Percentiles rank a stretch among this genome's conserved stretches.
phyloP scores from a whole-genome alignment of 108 stramenopile species.

The Nitzschia sp. region DNA sequence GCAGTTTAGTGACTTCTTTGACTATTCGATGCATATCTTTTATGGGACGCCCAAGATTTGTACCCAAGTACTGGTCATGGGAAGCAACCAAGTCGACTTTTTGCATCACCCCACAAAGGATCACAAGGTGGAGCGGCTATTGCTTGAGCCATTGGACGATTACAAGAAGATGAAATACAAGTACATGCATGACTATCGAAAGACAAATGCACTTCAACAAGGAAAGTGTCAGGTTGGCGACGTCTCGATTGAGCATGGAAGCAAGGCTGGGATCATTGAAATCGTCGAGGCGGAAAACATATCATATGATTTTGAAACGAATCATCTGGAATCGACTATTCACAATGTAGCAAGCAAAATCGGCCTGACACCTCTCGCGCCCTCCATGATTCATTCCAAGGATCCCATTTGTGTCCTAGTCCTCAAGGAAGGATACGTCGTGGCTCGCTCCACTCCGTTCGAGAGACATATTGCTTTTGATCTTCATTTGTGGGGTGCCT shows the following conservation, averaged over 20 bases:
- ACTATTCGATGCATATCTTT: slow-evolving; percentile 20
- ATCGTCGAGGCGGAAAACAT: slow-evolving; percentile 65
- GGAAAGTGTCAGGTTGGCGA: slow-evolving; percentile 20
- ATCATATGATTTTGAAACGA: slow-evolving; percentile 19
- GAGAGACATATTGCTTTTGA: slow-evolving; percentile 65
- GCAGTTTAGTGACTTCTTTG: slow-evolving; percentile 23
- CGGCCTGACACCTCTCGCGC: slow-evolving; percentile 39
- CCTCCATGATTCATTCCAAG: slow-evolving; percentile 7
- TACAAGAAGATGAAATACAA: slow-evolving; percentile 25
- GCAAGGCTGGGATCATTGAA: slow-evolving; percentile 66
- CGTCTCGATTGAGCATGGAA: slow-evolving; percentile 29
- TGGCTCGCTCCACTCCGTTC: slow-evolving; percentile 53
- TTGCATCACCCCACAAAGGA: slow-evolving; percentile 36
- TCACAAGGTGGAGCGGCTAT: slow-evolving; percentile 27
- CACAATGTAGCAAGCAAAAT: slow-evolving; percentile 22
- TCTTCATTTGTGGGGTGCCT: slow-evolving; percentile 48
- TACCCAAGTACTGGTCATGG: slow-evolving; percentile 69
- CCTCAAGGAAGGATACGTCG: slow-evolving; percentile 62
- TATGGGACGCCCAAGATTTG: slow-evolving; percentile 60
- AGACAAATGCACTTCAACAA: slow-evolving; percentile 40
- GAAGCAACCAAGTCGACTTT: slow-evolving; percentile 71
- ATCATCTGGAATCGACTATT: slow-evolving; percentile 18
- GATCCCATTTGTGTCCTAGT: slow-evolving; percentile 28
- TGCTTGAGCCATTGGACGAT: slow-evolving; percentile 40
- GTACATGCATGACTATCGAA: slow-evolving; percentile 66